Evolutionary conservation across 2,329 filamentous ascomycete genomes (phyloP).

Genomic region (Endothia cerciana): DNA sequence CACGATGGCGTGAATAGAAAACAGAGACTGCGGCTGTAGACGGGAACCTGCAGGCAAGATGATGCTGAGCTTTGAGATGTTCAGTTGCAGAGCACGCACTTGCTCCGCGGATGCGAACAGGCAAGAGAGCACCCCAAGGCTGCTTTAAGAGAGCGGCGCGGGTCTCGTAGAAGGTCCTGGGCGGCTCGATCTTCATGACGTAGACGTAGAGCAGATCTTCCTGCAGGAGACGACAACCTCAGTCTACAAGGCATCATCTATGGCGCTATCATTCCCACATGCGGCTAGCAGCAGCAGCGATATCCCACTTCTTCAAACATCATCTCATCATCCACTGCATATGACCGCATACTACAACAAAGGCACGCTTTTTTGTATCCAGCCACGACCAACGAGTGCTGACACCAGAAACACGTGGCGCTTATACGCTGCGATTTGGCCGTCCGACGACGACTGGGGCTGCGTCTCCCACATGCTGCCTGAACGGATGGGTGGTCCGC

Average conservation of each 20-base stretch:
- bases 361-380: no score
- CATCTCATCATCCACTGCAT: slow-evolving; percentile 2
- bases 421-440: no score
- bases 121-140: not conserved
- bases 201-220: slow-evolving; percentile 7
- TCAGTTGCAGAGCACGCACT: not conserved
- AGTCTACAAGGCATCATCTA: not conserved
- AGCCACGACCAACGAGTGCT: not conserved
- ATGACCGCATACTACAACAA: not conserved
- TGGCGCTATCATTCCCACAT: not conserved
- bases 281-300: not conserved
- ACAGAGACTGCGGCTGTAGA: not conserved
- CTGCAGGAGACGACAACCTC: not conserved
- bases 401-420: no score
- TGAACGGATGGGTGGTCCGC: no score
- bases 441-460: no score
- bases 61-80: not conserved
- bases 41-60: not conserved
- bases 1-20: not conserved
- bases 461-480: no score
- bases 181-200: slow-evolving; percentile 7
- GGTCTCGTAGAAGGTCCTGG: not conserved
- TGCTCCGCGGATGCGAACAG: not conserved
- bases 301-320: not conserved
- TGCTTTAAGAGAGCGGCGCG: not conserved